These are phyloP conservation scores for Penicillium sp. DNA, from an alignment of 2,329 filamentous ascomycete genomes.

Conservation along the genomic window DNA sequence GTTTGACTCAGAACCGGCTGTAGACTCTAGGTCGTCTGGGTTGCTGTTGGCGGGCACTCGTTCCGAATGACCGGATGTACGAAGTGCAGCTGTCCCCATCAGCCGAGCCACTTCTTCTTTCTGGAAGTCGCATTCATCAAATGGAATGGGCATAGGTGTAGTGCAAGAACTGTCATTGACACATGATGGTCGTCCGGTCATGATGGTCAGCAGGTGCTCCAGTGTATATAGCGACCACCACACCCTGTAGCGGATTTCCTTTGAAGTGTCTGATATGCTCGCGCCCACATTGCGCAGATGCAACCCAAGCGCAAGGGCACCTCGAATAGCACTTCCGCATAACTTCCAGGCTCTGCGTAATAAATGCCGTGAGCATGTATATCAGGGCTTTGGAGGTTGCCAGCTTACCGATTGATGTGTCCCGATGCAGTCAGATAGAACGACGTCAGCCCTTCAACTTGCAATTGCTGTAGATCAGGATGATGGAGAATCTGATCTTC, in stretches of 20 bases:
- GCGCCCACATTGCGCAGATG: slow-evolving; percentile 42
- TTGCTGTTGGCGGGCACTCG: slow-evolving; percentile 22
- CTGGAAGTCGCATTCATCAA: slow-evolving; percentile 42
- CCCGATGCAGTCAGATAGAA: slow-evolving; percentile 42
- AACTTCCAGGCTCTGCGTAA: slow-evolving; percentile 42
- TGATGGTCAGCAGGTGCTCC: slow-evolving; percentile 42
- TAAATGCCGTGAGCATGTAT: background rate
- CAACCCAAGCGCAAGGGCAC: slow-evolving; percentile 41
- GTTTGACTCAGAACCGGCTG: slow-evolving; percentile 20
- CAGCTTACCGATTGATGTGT: slow-evolving; percentile 43
- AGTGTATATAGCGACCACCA: slow-evolving; percentile 46
- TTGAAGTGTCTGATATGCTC: slow-evolving; percentile 39
- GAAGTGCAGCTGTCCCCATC: slow-evolving; percentile 27
- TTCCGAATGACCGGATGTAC: slow-evolving; percentile 21
- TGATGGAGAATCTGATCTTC: slow-evolving; percentile 41
- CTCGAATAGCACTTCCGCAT: slow-evolving; percentile 40
- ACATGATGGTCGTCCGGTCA: slow-evolving; percentile 46
- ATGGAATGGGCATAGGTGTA: slow-evolving; percentile 41
- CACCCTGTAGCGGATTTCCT: slow-evolving; percentile 44
- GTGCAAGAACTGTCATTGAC: slow-evolving; percentile 43
- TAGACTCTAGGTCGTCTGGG: slow-evolving; percentile 21
- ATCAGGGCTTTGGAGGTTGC: background rate
- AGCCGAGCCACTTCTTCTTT: slow-evolving; percentile 27
- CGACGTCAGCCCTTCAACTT: slow-evolving; percentile 42
- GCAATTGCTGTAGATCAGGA: slow-evolving; percentile 44